Evolutionary conservation across 2,329 filamentous ascomycete species (phyloP).

Genomic region (Lachnellula arida): DNA sequence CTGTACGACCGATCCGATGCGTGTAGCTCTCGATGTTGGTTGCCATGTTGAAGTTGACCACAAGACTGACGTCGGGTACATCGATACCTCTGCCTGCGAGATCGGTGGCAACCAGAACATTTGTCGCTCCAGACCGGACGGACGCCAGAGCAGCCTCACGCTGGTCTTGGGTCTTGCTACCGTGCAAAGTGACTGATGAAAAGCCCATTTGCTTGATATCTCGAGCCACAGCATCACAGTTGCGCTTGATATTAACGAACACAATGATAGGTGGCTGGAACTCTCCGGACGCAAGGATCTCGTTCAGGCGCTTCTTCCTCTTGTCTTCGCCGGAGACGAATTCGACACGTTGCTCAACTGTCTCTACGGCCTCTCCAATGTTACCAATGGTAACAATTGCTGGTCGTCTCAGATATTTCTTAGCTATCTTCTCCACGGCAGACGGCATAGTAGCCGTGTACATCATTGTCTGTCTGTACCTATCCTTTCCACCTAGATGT

Average conservation of each 20-base stretch:
- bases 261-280: conserved; percentile 92
- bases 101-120: conserved; percentile 93
- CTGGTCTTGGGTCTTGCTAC: conserved; percentile 96
- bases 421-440: conserved; percentile 89
- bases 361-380: conserved; percentile 91
- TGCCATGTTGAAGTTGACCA: conserved; percentile 99
- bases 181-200: conserved; percentile 84
- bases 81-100: conserved; percentile 96
- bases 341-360: conserved; percentile 95
- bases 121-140: conserved; percentile 73
- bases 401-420: conserved; percentile 88
- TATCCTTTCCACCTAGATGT: conserved; percentile 67
- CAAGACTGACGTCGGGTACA: conserved; percentile 86
- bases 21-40: conserved; percentile 90
- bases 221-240: conserved; percentile 90
- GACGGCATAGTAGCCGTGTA: conserved; percentile 98
- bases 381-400: conserved; percentile 95
- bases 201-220: conserved; percentile 95
- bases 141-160: conserved; percentile 85
- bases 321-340: conserved; percentile 89
- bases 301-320: conserved; percentile 89
- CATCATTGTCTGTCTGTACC: conserved; percentile 99
- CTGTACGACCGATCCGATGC: conserved; percentile 92
- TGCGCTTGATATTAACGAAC: conserved; percentile 99
- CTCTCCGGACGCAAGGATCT: conserved; percentile 76